These are phyloP conservation scores for Yamadazyma scolyti DNA, from an alignment of 805 yeast species.

Conservation along the genomic window DNA sequence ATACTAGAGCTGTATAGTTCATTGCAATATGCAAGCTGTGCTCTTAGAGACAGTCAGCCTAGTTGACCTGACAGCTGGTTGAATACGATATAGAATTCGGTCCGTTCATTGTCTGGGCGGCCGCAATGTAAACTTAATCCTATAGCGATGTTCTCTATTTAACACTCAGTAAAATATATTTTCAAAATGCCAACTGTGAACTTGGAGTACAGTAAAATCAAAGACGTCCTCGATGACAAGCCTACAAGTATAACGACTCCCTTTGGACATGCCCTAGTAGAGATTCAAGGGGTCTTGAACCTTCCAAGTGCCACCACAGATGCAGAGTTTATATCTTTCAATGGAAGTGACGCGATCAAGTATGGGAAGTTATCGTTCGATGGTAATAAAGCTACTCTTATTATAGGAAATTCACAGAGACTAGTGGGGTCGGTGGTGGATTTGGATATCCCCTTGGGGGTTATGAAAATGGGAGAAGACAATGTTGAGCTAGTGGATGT, in stretches of 20 bases:
- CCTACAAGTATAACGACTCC: conserved; percentile 40
- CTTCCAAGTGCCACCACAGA: conserved; percentile 27
- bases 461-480: conserved; percentile 31
- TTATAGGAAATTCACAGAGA: conserved; percentile 67
- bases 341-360: conserved; percentile 42
- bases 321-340: too few relatives aligned
- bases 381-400: conserved; percentile 49
- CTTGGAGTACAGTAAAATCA: conserved; percentile 2
- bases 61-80: too few relatives aligned
- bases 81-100: too few relatives aligned
- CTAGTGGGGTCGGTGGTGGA: conserved; percentile 58
- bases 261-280: conserved; percentile 57
- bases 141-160: too few relatives aligned
- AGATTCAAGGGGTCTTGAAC: conserved; percentile 71
- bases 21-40: too few relatives aligned
- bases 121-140: too few relatives aligned
- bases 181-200: conserved; percentile 5
- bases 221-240: not conserved
- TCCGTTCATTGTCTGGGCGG: too few relatives aligned
- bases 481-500: conserved; percentile 47
- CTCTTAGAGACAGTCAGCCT: too few relatives aligned
- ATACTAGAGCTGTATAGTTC: too few relatives aligned
- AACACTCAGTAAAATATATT: too few relatives aligned
- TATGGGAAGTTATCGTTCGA: conserved; percentile 50
- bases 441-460: conserved; percentile 62